phyloP scores from a whole-genome alignment of 2,329 filamentous ascomycete genomes.

The Sphaerulina vaccinii region DNA sequence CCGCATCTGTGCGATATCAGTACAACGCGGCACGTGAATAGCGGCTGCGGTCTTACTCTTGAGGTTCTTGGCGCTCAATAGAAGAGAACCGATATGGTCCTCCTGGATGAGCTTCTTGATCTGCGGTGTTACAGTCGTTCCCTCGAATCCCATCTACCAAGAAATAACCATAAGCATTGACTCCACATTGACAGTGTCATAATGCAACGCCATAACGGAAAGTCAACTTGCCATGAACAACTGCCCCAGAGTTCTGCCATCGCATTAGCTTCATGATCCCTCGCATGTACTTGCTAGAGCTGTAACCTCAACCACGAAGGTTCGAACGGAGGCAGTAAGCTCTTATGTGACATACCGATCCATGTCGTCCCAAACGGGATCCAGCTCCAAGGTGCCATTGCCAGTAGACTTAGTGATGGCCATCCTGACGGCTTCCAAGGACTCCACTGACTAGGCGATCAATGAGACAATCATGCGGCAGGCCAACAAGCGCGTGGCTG shows the following conservation, averaged over 20 bases:
- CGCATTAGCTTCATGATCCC: conserved; percentile 36
- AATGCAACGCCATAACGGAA: conserved; percentile 10
- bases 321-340: not conserved
- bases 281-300: not conserved
- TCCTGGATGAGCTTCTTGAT: conserved; percentile 77
- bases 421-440: conserved; percentile 10
- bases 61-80: conserved; percentile 79
- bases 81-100: conserved; percentile 83
- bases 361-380: conserved; percentile 67
- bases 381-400: conserved; percentile 40
- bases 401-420: conserved; percentile 24
- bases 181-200: not conserved
- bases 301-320: not conserved
- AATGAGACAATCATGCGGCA: not conserved
- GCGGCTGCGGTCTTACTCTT: conserved; percentile 61
- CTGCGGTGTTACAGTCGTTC: conserved; percentile 77
- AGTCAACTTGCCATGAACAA: conserved; percentile 37
- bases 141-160: conserved; percentile 74
- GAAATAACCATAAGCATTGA: conserved; percentile 27
- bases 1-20: conserved; percentile 64
- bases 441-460: not conserved
- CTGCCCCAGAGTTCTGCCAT: conserved; percentile 46
- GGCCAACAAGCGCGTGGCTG: not conserved
- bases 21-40: not conserved
- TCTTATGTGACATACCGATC: conserved; percentile 61